A percentile compares a stretch with the other conserved stretches of the same genome.
Evolutionary conservation across 257 asterid species (phyloP).

Genomic region (Penstemon eatonii): DNA sequence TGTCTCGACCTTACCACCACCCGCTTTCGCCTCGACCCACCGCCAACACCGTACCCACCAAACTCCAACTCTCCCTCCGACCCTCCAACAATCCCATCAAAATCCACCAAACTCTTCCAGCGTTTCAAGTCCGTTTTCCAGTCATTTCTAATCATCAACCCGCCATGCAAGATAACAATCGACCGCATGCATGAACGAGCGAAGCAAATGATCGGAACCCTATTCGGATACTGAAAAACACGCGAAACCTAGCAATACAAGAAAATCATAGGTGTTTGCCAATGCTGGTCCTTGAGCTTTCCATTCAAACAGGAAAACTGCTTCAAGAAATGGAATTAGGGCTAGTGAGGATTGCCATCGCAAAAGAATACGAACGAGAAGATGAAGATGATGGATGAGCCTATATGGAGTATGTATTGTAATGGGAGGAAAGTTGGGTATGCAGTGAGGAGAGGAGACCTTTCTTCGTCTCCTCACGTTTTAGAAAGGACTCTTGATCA

Average conservation of each 20-base stretch:
- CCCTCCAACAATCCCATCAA: slow-evolving; percentile 48
- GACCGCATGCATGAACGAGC: slow-evolving; percentile 59
- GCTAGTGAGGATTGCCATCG: slow-evolving; percentile 73
- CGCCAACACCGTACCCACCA: slow-evolving; percentile 38
- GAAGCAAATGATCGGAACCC: slow-evolving; percentile 81
- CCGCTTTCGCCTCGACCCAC: slow-evolving; percentile 16
- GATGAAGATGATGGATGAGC: slow-evolving; percentile 69
- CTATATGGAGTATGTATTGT: slow-evolving; percentile 83
- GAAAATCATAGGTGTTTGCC: slow-evolving; percentile 77
- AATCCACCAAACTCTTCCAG: slow-evolving; percentile 55
- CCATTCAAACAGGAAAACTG: slow-evolving; percentile 75
- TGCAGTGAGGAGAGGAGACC: slow-evolving; percentile 69
- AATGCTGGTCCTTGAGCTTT: slow-evolving; percentile 67
- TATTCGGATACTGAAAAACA: slow-evolving; percentile 67
- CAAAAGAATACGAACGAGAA: slow-evolving; percentile 60
- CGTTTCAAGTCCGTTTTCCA: slow-evolving; percentile 69
- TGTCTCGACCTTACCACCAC: slow-evolving; percentile 19
- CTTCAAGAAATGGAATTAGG: slow-evolving; percentile 92
- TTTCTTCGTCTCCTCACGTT: no score
- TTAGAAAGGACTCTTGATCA: no score
- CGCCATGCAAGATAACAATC: slow-evolving; percentile 84
- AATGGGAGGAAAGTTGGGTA: slow-evolving; percentile 79
- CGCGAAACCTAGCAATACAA: slow-evolving; percentile 70
- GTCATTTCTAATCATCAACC: slow-evolving; percentile 75
- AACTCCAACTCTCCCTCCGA: slow-evolving; percentile 38